phyloP scores from a whole-genome alignment of 1,284 basidiomycete genomes.

The Ceratobasidium sp. region DNA sequence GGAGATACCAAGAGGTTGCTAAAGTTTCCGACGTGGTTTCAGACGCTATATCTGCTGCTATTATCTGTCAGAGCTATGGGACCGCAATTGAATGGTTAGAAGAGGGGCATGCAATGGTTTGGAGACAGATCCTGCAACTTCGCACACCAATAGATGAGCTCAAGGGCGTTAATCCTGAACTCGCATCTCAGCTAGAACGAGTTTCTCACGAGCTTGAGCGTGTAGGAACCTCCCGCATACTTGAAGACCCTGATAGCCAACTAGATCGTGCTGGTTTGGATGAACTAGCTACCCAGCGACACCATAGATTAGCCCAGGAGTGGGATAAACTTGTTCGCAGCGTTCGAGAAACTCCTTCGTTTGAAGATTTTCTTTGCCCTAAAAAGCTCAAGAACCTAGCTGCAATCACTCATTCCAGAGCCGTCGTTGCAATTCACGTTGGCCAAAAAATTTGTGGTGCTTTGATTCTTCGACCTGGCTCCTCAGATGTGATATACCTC shows the following conservation, averaged over 20 bases:
- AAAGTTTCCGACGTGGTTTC: not conserved
- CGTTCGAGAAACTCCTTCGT: not conserved
- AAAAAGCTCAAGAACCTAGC: not conserved
- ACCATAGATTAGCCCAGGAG: not conserved
- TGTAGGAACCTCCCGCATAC: not conserved
- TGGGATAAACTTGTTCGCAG: not conserved
- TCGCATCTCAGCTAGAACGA: not conserved
- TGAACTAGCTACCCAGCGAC: not conserved
- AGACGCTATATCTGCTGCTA: slow-evolving; percentile 7
- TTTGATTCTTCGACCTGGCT: not conserved
- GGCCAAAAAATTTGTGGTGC: not conserved
- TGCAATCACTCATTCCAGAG: not conserved
- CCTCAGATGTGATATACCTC: not conserved
- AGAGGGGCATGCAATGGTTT: not conserved
- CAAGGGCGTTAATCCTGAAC: not conserved
- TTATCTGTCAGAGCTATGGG: not conserved
- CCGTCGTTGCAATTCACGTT: not conserved
- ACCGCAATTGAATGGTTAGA: slow-evolving; percentile 33
- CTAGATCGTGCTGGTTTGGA: not conserved
- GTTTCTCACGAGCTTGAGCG: slow-evolving; percentile 14
- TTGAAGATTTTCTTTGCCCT: slow-evolving; percentile 6
- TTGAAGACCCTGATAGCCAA: not conserved
- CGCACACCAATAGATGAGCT: slow-evolving; percentile 9
- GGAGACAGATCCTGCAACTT: slow-evolving; percentile 29
- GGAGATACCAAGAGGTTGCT: not conserved